Percentiles rank a stretch among this genome's conserved stretches.
Evolutionary conservation across 352 stramenopile genomes (phyloP).

Genomic region (Pythium volutum): DNA sequence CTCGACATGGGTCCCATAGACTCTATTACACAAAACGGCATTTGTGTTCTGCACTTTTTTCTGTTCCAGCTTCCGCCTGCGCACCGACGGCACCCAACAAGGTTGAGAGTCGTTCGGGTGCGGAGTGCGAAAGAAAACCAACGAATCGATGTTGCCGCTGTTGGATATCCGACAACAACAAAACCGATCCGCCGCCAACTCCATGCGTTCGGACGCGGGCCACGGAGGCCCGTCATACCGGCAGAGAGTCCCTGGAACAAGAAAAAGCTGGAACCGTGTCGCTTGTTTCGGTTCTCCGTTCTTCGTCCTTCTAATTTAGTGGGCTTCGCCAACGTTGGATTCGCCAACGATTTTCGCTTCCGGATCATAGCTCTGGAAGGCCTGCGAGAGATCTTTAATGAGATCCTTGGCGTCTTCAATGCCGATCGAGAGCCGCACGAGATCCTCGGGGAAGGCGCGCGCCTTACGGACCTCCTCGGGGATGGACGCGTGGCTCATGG

Average conservation of each 20-base stretch:
- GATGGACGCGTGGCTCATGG: constrained; percentile 96
- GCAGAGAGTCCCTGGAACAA: constrained; percentile 23
- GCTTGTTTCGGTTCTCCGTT: not conserved
- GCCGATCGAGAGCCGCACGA: constrained; percentile 94
- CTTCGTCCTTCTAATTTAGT: constrained; percentile 10
- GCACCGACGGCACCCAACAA: not conserved
- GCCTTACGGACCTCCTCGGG: constrained; percentile 89
- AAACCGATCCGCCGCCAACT: constrained; percentile 18
- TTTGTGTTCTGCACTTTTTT: not conserved
- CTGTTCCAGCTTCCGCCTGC: constrained; percentile 21
- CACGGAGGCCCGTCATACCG: constrained; percentile 22
- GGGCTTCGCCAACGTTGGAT: constrained; percentile 5
- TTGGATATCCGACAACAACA: constrained; percentile 1
- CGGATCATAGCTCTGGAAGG: constrained; percentile 66
- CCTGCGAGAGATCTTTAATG: constrained; percentile 91
- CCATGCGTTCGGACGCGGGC: constrained; percentile 20
- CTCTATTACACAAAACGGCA: constrained; percentile 4
- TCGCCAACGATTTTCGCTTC: not conserved
- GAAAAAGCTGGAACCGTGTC: not conserved
- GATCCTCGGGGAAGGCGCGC: constrained; percentile 90
- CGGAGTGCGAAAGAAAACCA: not conserved
- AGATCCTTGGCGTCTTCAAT: constrained; percentile 94
- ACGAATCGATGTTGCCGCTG: not conserved
- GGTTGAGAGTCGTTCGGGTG: not conserved
- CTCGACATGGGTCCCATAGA: not conserved